These are phyloP conservation scores for Trichoderma simmonsii DNA, from an alignment of 2,329 filamentous ascomycete species.

Conservation along the genomic window DNA sequence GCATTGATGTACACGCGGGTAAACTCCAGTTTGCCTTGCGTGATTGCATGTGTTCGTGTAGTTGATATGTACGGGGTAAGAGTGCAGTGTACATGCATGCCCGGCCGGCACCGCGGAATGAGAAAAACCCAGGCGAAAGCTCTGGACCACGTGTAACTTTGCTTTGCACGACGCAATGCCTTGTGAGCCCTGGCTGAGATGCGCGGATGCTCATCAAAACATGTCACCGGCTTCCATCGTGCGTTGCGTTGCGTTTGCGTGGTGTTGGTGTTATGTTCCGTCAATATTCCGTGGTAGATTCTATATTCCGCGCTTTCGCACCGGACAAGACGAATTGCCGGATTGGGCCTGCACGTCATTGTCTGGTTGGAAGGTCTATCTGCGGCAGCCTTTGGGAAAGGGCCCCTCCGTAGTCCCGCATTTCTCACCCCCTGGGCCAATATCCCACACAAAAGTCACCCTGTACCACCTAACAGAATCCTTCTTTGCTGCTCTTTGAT, in stretches of 20 bases:
- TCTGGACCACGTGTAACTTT: not conserved
- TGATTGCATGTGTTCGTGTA: not conserved
- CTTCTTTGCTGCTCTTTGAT: not conserved
- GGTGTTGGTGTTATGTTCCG: not conserved
- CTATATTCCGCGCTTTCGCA: not conserved
- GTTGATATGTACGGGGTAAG: not conserved
- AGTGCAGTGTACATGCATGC: not conserved
- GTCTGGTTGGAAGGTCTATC: not conserved
- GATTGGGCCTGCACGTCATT: constrained; percentile 13
- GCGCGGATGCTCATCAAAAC: not conserved
- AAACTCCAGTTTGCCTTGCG: not conserved
- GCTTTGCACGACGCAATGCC: not conserved
- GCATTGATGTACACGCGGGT: not conserved
- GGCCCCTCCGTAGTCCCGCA: not conserved
- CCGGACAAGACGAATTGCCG: constrained; percentile 10
- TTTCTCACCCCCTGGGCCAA: not conserved
- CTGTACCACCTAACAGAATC: not conserved
- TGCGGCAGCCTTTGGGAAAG: not conserved
- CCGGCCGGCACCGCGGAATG: not conserved
- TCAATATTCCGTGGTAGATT: not conserved
- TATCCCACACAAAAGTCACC: not conserved
- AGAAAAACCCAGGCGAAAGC: not conserved
- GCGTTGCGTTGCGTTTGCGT: not conserved
- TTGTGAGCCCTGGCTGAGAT: constrained; percentile 11
- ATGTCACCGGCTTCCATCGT: not conserved